Evolutionary conservation across 148 eudicot species (phyloP), one percentile per base, ranked within the genome.

Genomic region (Silene latifolia): DNA sequence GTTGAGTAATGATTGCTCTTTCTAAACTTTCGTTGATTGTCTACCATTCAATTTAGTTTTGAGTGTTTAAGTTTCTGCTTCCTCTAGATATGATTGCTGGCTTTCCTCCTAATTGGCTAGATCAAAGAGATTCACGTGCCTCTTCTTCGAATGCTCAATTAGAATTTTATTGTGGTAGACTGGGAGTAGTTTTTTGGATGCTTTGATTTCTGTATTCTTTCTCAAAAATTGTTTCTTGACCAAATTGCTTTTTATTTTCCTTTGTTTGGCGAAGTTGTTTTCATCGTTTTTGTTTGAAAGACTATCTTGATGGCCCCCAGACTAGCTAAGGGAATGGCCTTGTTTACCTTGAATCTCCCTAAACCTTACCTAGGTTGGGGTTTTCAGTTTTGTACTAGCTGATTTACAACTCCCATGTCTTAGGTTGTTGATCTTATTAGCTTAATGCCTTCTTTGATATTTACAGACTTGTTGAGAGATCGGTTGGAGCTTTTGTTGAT

Each of bases 401-500:
- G 46, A 57, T 60, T 21, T 58, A 42, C 48, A 42, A 7, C 19
- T 2, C 1, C 54, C 11, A 58, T 32, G 19, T 12, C n/a, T 19
- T 51, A 67, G n/a, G 35, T 19, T 51, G 18, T 58, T 39, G 69
- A 11, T 59, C 72, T 70, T 69, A 15, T 56, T 77, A 11, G 53
- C 75, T 70, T 69, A 15, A 54, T 77, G 11, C 32, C 29, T 72
- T 66, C 72, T 76, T 58, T 72, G 18, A 68, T 84, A 4, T 75
- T 20, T 74, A 58, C 86, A 93, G 98, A 72, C 67, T 86, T 69
- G 85, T 95, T 74, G 98, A 95, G 80, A 82, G 71, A 61, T 84
- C 92, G 68, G 82, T 90, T 69, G 97, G 97, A 39, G 81, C 80
- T 67, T 95, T 95, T 77, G 88, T 92, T 74, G 98, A 95, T 86